Evolutionary conservation across 306 rosid species (phyloP).

Genomic region (Ochetophila trinervis): DNA sequence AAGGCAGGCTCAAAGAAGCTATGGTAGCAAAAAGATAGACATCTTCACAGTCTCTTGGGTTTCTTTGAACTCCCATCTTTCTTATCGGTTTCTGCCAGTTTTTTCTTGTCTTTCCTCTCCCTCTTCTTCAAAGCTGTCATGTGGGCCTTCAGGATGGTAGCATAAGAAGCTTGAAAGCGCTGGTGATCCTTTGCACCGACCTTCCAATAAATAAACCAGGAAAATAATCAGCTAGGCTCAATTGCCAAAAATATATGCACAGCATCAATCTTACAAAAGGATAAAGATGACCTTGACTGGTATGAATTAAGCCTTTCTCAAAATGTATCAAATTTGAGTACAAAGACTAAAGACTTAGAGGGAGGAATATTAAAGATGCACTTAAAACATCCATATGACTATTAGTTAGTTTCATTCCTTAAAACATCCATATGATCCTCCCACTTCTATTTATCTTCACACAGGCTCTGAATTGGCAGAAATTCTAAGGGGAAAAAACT

Average conservation of each 20-base stretch:
- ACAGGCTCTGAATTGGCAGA: no score
- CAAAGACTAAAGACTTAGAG: background rate
- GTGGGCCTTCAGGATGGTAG: conserved; percentile 90
- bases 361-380: background rate
- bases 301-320: background rate
- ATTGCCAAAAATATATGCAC: background rate
- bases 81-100: conserved; percentile 61
- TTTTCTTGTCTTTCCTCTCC: conserved; percentile 95
- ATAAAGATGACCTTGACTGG: background rate
- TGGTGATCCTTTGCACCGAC: conserved; percentile 94
- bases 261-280: conserved; percentile 1
- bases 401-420: background rate
- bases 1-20: conserved; percentile 5
- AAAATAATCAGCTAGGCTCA: background rate
- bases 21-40: background rate
- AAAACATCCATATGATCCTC: no score
- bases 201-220: conserved; percentile 38
- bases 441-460: no score
- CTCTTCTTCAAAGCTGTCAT: conserved; percentile 97
- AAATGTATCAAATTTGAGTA: no score
- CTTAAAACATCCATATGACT: no score
- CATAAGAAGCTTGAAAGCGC: conserved; percentile 96
- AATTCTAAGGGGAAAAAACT: no score
- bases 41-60: conserved; percentile 32
- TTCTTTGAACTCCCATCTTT: conserved; percentile 55